phyloP scores from a whole-genome alignment of 192 early-diverging fungal species.

The Mortierella alpina region DNA sequence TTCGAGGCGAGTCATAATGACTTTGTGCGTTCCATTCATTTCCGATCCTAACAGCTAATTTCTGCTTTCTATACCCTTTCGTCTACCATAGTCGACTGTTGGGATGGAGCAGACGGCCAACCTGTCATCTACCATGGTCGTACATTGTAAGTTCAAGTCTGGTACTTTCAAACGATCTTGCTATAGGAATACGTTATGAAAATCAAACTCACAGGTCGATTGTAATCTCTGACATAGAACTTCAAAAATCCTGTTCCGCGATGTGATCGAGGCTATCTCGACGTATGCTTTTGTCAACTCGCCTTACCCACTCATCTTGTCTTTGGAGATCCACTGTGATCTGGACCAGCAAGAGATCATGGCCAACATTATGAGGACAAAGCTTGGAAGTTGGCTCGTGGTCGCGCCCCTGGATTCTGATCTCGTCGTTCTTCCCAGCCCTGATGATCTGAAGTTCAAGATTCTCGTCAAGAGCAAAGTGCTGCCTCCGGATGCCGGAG shows the following conservation, averaged over 20 bases:
- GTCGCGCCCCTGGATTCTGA: constrained; percentile 51
- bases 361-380: constrained; percentile 74
- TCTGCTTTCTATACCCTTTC: constrained; percentile 14
- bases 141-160: constrained; percentile 67
- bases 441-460: constrained; percentile 71
- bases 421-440: constrained; percentile 71
- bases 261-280: constrained; percentile 84
- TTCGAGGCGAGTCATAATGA: not conserved
- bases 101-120: constrained; percentile 83
- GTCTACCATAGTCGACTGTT: constrained; percentile 80
- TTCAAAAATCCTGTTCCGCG: constrained; percentile 81
- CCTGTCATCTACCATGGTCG: constrained; percentile 88
- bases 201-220: not conserved
- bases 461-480: constrained; percentile 82
- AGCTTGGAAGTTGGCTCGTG: constrained; percentile 77
- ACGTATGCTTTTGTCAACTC: constrained; percentile 89
- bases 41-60: not conserved
- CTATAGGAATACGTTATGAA: too few relatives aligned
- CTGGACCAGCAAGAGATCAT: constrained; percentile 78
- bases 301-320: constrained; percentile 86
- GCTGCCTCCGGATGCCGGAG: constrained; percentile 11
- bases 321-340: constrained; percentile 86
- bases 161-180: not conserved
- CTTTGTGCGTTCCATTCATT: too few relatives aligned
- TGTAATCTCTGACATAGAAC: constrained; percentile 58